These are phyloP conservation scores for Claviceps digitariae DNA, from an alignment of 2,329 filamentous ascomycete species.

Conservation along the genomic window DNA sequence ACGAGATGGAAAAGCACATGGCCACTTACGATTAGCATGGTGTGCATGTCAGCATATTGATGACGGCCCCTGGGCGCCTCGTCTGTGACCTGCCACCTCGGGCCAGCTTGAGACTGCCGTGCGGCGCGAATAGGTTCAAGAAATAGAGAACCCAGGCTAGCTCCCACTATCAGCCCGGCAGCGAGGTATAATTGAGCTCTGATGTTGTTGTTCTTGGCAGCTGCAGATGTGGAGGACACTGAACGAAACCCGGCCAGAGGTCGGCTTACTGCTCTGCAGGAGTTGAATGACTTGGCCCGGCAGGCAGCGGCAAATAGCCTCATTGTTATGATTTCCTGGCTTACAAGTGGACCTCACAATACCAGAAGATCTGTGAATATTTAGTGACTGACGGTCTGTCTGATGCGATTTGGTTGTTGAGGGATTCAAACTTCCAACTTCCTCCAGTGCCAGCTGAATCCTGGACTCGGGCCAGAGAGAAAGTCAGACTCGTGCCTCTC, in stretches of 20 bases:
- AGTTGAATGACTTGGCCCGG: background rate
- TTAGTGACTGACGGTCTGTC: too few relatives aligned
- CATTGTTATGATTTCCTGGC: background rate
- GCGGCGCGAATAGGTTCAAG: background rate
- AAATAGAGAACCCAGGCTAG: background rate
- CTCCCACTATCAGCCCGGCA: constrained; percentile 1
- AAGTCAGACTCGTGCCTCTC: too few relatives aligned
- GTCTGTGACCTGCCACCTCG: constrained; percentile 8
- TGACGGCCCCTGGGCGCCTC: background rate
- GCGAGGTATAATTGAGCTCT: background rate
- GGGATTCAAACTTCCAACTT: too few relatives aligned
- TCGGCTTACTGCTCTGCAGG: background rate
- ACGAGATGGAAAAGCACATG: background rate
- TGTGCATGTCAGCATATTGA: constrained; percentile 12
- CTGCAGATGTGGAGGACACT: background rate
- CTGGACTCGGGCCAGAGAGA: too few relatives aligned
- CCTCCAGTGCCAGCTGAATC: too few relatives aligned
- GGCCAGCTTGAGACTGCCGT: background rate
- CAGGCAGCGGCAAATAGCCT: background rate
- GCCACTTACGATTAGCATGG: constrained; percentile 10
- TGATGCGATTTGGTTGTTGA: too few relatives aligned
- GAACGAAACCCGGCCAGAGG: background rate
- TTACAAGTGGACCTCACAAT: background rate
- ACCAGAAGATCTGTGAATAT: background rate
- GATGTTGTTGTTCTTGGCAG: background rate